A percentile compares a stretch with the other conserved stretches of the same genome.
Evolutionary conservation across 116 monocot genomes (phyloP).

Genomic region (Phalaenopsis hybrid): DNA sequence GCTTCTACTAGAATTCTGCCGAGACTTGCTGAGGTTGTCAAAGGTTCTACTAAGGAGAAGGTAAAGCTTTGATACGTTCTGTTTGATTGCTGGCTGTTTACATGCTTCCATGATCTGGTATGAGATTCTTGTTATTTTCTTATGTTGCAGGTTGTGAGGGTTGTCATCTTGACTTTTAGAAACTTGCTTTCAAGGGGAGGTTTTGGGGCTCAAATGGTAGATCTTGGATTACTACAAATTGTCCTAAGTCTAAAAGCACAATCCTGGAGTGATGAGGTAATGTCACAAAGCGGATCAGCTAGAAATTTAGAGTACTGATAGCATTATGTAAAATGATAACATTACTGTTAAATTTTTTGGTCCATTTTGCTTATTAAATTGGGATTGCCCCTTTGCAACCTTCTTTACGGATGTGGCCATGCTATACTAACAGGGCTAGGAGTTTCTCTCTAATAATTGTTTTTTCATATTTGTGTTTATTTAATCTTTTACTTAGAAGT

Average conservation of each 20-base stretch:
- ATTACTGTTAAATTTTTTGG: background rate
- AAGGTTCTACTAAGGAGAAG: conserved; percentile 94
- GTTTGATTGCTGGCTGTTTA: background rate
- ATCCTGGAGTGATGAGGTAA: conserved; percentile 97
- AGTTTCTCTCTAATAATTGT: background rate
- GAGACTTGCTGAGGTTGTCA: conserved; percentile 80
- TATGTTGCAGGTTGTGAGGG: conserved; percentile 80
- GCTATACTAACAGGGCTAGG: background rate
- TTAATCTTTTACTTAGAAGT: background rate
- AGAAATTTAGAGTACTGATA: background rate
- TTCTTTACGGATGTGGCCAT: background rate
- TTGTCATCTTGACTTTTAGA: conserved; percentile 73
- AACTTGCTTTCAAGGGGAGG: conserved; percentile 72
- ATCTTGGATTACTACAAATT: conserved; percentile 82
- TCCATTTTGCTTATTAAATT: background rate
- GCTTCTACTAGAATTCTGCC: conserved; percentile 65
- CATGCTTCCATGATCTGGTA: background rate
- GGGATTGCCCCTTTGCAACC: background rate
- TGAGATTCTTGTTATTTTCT: conserved; percentile 2
- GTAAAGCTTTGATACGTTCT: conserved; percentile 24
- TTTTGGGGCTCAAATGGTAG: conserved; percentile 88
- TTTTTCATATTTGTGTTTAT: background rate
- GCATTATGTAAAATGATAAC: background rate
- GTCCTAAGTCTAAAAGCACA: conserved; percentile 80
- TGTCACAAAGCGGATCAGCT: background rate